Conservation (phyloP, 2,329 filamentous ascomycete species). For the Pseudonectria buxi region DNA sequence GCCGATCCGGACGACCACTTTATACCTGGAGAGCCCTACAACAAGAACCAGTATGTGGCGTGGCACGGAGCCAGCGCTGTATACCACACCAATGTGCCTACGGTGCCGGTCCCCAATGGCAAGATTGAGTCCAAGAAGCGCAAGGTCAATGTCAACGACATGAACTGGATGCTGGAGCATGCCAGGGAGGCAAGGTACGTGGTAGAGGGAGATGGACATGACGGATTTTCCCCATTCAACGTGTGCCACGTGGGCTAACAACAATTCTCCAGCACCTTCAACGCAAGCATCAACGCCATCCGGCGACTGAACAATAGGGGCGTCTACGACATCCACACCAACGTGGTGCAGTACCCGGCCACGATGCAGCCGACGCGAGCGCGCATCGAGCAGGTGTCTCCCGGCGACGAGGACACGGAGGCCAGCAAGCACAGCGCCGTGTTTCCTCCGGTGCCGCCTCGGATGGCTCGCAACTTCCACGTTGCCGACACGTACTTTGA, state of each 20-base stretch:
- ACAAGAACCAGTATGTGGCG: slow-evolving; percentile 97
- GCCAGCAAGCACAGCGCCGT: slow-evolving; percentile 23
- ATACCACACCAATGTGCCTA: slow-evolving; percentile 77
- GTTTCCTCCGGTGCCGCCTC: slow-evolving; percentile 43
- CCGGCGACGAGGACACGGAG: slow-evolving; percentile 26
- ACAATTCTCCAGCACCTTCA: slow-evolving; percentile 63
- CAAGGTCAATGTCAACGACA: slow-evolving; percentile 80
- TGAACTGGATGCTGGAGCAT: slow-evolving; percentile 96
- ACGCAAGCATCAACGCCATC: slow-evolving; percentile 61
- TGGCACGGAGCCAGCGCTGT: slow-evolving; percentile 97
- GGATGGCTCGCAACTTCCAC: slow-evolving; percentile 49
- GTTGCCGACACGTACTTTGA: slow-evolving; percentile 51
- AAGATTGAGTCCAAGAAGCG: slow-evolving; percentile 79
- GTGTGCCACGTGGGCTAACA: slow-evolving; percentile 5
- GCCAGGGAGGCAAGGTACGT: slow-evolving; percentile 78
- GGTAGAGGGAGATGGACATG: not conserved
- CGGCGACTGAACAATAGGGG: slow-evolving; percentile 66
- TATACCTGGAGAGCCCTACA: slow-evolving; percentile 78
- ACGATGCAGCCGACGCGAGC: slow-evolving; percentile 86
- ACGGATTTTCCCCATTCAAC: not conserved
- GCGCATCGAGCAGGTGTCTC: slow-evolving; percentile 66
- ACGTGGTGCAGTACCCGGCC: slow-evolving; percentile 78
- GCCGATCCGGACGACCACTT: slow-evolving; percentile 84
- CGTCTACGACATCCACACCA: slow-evolving; percentile 91
- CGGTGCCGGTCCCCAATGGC: slow-evolving; percentile 66